Base-by-base conservation (phyloP, 495 filamentous ascomycete genomes). In the Talaromyces trachyspermus region DNA sequence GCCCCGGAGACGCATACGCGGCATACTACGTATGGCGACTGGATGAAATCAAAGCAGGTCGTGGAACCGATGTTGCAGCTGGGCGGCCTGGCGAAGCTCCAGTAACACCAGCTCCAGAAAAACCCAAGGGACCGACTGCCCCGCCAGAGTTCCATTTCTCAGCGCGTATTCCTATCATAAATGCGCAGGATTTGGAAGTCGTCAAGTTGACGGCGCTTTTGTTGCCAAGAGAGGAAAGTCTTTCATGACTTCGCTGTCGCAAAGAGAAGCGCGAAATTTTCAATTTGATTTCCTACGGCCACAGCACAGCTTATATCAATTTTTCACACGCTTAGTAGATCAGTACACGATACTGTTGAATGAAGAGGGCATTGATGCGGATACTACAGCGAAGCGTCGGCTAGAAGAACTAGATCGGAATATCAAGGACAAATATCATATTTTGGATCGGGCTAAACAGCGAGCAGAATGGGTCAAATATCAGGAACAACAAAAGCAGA, bases 201-300 rank as follows among this genome's bases (percentile, higher is more conserved):
- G 81, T 98, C 49, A 82, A 83, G 53, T 70, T 95, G 56, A 95
- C 92, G 22, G 94, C 92, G 20, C 66, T 94, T 95, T 86, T 65
- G 87, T 89, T 50, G 92, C 94, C 35, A 88, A 86, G 62, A 86
- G 91, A 63, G 94, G 92, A 4, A 82, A 90, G 50, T 80, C 80
- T 17, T 98, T 88, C 64, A 84, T 95, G 80, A 97, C 89, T 4
- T 77, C 81, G 24, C 70, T 98, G 43, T 84, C 83, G 6, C 89
- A 95, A 61, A 78, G 87, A 46, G 92, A 98, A 71, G 75, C 88
- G 11, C 72, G 87, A 50, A 97, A 98, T 64, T 91, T 78, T 58
- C 94, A 98, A 62, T 98, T 97, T 63, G 90, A 97, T 66, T 98
- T 98, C 61, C 72, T 98, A 19, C 83, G 91, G 43, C 91, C 92